A percentile compares a stretch with the other conserved stretches of the same genome.
Evolutionary conservation across 305 asterid genomes (phyloP).

Genomic region (Stenogyne calaminthoides): DNA sequence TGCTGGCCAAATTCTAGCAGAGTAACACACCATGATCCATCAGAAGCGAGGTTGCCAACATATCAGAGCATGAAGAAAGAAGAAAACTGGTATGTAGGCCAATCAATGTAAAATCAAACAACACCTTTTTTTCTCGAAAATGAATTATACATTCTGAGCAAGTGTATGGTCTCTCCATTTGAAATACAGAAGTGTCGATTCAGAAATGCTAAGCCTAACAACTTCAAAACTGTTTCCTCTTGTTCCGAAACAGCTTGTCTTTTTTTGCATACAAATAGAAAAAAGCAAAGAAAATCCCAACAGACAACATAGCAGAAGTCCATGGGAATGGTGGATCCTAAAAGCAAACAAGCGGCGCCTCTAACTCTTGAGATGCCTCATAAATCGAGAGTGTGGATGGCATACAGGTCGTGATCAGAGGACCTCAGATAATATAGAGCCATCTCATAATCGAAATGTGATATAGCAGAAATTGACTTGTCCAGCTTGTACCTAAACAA

Average conservation of each 20-base stretch:
- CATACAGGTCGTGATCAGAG: slow-evolving; percentile 84
- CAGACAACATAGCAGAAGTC: slow-evolving; percentile 54
- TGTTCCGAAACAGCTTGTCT: slow-evolving; percentile 71
- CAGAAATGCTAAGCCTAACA: slow-evolving; percentile 35
- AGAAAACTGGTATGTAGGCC: slow-evolving; percentile 15
- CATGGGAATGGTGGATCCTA: slow-evolving; percentile 96
- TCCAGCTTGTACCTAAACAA: slow-evolving; percentile 87
- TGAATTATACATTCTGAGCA: slow-evolving; percentile 39
- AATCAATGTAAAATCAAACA: slow-evolving; percentile 31
- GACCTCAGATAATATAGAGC: slow-evolving; percentile 73
- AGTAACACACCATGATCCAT: neutral
- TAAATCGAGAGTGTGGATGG: slow-evolving; percentile 76
- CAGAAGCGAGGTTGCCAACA: neutral
- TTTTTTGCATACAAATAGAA: slow-evolving; percentile 59
- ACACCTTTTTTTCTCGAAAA: slow-evolving; percentile 29
- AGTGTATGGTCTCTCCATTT: slow-evolving; percentile 39
- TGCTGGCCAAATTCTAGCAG: neutral
- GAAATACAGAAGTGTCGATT: slow-evolving; percentile 39
- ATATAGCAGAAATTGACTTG: slow-evolving; percentile 72
- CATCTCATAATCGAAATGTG: slow-evolving; percentile 90
- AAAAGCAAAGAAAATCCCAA: slow-evolving; percentile 52
- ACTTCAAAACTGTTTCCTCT: slow-evolving; percentile 90
- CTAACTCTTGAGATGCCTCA: slow-evolving; percentile 79
- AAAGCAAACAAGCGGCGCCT: slow-evolving; percentile 82
- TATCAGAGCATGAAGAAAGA: slow-evolving; percentile 11